Evolutionary conservation across 2,329 filamentous ascomycete species (phyloP).

Genomic region (Botrytis byssoidea): DNA sequence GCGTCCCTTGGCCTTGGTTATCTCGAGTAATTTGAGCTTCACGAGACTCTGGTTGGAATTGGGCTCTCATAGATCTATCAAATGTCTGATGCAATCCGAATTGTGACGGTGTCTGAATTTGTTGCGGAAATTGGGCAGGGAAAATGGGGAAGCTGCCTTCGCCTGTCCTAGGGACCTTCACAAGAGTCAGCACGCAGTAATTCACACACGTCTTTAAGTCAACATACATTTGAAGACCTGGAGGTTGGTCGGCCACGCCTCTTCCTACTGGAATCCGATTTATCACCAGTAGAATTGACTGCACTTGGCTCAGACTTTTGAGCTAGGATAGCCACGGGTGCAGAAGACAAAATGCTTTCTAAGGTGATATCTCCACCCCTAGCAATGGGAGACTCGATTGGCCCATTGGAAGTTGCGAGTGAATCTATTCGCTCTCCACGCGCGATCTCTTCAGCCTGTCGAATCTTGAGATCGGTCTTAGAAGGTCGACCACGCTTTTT

Average conservation of each 20-base stretch:
- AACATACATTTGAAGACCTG: conserved; percentile 29
- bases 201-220: conserved; percentile 4
- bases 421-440: conserved; percentile 34
- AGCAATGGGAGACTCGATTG: conserved; percentile 8
- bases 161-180: conserved; percentile 25
- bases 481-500: conserved; percentile 39
- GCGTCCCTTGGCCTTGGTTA: not conserved
- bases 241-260: conserved; percentile 25
- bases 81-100: not conserved
- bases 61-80: conserved; percentile 1
- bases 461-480: conserved; percentile 36
- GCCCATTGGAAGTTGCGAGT: conserved; percentile 18
- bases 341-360: not conserved
- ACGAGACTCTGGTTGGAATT: conserved; percentile 3
- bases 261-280: conserved; percentile 29
- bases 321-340: not conserved
- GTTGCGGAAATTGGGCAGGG: not conserved
- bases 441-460: conserved; percentile 32
- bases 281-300: not conserved
- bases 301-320: conserved; percentile 9
- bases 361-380: conserved; percentile 21
- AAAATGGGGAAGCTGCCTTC: conserved; percentile 28
- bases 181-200: conserved; percentile 8
- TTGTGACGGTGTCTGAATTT: not conserved
- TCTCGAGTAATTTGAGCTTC: not conserved